Evolutionary conservation across 805 yeast species (phyloP).

Genomic region (Metschnikowia rubicola): DNA sequence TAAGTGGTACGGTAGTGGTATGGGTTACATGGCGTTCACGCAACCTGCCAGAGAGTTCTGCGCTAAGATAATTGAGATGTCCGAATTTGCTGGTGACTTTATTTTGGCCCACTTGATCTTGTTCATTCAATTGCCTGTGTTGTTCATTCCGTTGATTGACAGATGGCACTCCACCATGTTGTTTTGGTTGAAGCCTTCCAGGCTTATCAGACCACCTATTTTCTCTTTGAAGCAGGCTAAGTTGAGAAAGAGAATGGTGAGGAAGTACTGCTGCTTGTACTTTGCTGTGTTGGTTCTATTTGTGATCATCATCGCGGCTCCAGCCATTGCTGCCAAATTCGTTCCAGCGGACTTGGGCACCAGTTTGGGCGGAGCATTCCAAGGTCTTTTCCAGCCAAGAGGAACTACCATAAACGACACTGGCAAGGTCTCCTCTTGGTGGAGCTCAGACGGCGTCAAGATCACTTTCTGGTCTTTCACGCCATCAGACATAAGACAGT

Average conservation of each 20-base stretch:
- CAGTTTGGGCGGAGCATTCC: conserved; percentile 34
- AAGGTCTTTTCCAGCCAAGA: conserved; percentile 89
- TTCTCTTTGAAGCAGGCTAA: conserved; percentile 94
- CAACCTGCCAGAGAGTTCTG: conserved; percentile 95
- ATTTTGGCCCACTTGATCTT: conserved; percentile 85
- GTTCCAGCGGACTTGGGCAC: conserved; percentile 39
- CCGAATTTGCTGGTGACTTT: conserved; percentile 96
- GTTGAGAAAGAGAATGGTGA: conserved; percentile 95
- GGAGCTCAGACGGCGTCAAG: conserved; percentile 20
- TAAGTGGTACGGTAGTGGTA: conserved; percentile 94
- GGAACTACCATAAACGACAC: conserved; percentile 81
- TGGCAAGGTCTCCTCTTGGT: conserved; percentile 38
- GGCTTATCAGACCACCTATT: conserved; percentile 97
- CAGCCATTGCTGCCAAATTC: conserved; percentile 76
- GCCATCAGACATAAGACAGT: conserved; percentile 51
- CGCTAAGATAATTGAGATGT: conserved; percentile 90
- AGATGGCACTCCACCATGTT: conserved; percentile 97
- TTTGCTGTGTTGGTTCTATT: conserved; percentile 66
- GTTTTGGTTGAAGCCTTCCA: conserved; percentile 97
- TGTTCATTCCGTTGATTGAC: conserved; percentile 83
- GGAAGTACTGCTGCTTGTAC: conserved; percentile 84
- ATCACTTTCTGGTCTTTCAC: conserved; percentile 48
- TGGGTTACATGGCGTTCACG: conserved; percentile 91
- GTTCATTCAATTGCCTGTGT: conserved; percentile 84
- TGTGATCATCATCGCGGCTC: conserved; percentile 78